Percentiles rank a stretch among this genome's conserved stretches.
These are phyloP conservation scores for Pseudopyrenochaeta lycopersici DNA, from an alignment of 2,329 filamentous ascomycete genomes.

Conservation along the genomic window DNA sequence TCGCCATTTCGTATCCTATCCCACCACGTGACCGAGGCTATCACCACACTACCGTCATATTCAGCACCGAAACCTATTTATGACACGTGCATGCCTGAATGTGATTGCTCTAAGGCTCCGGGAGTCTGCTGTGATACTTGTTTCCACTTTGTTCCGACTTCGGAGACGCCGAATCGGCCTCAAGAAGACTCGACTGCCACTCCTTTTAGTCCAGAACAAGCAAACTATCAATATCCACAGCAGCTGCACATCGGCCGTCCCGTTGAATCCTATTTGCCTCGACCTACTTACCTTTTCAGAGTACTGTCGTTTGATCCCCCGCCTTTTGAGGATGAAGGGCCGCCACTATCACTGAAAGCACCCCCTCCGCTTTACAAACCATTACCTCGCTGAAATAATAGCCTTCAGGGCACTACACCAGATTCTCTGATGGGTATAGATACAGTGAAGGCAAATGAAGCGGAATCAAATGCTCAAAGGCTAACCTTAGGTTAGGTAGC, in stretches of 20 bases:
- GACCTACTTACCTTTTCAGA: not conserved
- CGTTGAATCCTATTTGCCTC: not conserved
- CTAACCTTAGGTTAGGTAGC: too few relatives aligned
- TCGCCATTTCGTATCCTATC: slow-evolving; percentile 11
- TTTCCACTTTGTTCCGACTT: not conserved
- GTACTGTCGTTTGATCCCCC: not conserved
- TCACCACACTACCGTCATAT: not conserved
- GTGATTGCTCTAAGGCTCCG: not conserved
- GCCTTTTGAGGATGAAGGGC: not conserved
- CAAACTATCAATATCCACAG: not conserved
- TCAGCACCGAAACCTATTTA: not conserved
- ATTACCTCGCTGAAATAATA: not conserved
- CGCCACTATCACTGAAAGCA: not conserved
- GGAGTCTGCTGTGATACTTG: not conserved
- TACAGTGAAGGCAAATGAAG: too few relatives aligned
- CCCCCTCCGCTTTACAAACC: not conserved
- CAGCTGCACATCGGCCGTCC: not conserved
- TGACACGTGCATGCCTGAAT: not conserved
- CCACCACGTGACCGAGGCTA: not conserved
- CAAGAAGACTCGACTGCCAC: not conserved
- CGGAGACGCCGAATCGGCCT: not conserved
- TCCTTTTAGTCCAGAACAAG: not conserved
- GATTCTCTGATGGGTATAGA: too few relatives aligned
- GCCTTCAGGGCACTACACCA: not conserved
- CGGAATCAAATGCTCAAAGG: too few relatives aligned